Evolutionary conservation across 1,284 basidiomycete genomes (phyloP).

Genomic region (Pseudozyma thailandica): DNA sequence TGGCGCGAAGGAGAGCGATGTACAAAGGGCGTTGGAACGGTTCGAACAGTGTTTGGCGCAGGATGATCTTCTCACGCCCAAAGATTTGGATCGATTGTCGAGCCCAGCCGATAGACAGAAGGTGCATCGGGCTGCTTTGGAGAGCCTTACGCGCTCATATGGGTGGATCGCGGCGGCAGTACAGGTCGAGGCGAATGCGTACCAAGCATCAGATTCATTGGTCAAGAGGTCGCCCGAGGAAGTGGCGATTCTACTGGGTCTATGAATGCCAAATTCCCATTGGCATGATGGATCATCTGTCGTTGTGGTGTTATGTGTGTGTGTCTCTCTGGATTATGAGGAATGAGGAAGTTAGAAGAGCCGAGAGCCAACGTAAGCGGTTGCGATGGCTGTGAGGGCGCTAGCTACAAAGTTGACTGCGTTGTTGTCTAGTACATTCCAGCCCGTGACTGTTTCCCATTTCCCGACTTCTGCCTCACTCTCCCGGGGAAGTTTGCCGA

Average conservation of each 20-base stretch:
- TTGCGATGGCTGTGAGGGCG: constrained; percentile 20
- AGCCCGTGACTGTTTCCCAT: constrained; percentile 76
- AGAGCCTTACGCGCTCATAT: constrained; percentile 33
- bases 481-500: constrained; percentile 26
- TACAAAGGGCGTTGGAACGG: constrained; percentile 9
- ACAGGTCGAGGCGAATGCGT: constrained; percentile 7
- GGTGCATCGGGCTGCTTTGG: constrained; percentile 37
- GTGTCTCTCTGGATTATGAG: not conserved
- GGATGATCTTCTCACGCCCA: constrained; percentile 43
- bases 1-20: constrained; percentile 4
- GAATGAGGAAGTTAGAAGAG: constrained; percentile 13
- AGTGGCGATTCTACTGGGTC: constrained; percentile 46
- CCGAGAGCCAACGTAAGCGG: constrained; percentile 27
- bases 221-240: constrained; percentile 34
- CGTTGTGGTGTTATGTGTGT: not conserved
- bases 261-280: constrained; percentile 5
- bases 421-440: constrained; percentile 82
- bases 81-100: constrained; percentile 20
- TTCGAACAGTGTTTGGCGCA: constrained; percentile 44
- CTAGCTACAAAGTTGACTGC: constrained; percentile 59
- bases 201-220: constrained; percentile 10
- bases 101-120: constrained; percentile 21
- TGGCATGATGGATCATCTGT: not conserved
- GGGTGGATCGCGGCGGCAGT: constrained; percentile 17
- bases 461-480: constrained; percentile 11